Percentiles rank a stretch among this genome's conserved stretches.
Conservation (phyloP, 345 rosid genomes). For the Populus simonii region DNA sequence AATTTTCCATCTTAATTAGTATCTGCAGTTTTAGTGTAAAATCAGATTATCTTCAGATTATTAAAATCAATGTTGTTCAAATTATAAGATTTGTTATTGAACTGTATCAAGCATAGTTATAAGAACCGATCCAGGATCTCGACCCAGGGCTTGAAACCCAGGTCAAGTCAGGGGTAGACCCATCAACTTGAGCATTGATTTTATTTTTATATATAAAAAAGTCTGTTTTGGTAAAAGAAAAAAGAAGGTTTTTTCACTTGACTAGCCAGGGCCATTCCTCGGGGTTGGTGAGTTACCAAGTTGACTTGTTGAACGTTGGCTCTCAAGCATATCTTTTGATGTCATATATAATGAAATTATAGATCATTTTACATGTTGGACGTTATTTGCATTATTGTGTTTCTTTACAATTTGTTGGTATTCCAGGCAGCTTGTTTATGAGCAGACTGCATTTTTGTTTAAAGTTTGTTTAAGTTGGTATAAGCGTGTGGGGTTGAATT, state of each 20-base stretch:
- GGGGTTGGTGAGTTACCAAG: too few relatives aligned
- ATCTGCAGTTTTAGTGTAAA: neutral
- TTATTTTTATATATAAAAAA: too few relatives aligned
- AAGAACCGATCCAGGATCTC: too few relatives aligned
- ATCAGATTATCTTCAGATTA: neutral
- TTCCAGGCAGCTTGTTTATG: neutral
- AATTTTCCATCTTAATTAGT: neutral
- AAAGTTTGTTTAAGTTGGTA: too few relatives aligned
- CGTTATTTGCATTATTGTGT: neutral
- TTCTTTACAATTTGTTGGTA: neutral
- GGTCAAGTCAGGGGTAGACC: too few relatives aligned
- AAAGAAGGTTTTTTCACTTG: too few relatives aligned
- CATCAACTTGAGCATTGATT: too few relatives aligned
- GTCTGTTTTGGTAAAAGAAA: too few relatives aligned
- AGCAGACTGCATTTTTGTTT: neutral
- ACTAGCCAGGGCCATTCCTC: too few relatives aligned
- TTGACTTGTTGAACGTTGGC: too few relatives aligned
- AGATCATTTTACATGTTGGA: neutral
- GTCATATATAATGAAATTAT: neutral
- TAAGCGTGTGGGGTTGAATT: too few relatives aligned
- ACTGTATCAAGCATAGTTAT: neutral
- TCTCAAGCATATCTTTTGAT: neutral
- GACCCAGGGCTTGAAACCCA: too few relatives aligned
- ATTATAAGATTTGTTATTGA: neutral
- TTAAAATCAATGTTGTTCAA: neutral